These are phyloP conservation scores for Colletotrichum sp. DNA, from an alignment of 2,329 filamentous ascomycete species.

Conservation along the genomic window DNA sequence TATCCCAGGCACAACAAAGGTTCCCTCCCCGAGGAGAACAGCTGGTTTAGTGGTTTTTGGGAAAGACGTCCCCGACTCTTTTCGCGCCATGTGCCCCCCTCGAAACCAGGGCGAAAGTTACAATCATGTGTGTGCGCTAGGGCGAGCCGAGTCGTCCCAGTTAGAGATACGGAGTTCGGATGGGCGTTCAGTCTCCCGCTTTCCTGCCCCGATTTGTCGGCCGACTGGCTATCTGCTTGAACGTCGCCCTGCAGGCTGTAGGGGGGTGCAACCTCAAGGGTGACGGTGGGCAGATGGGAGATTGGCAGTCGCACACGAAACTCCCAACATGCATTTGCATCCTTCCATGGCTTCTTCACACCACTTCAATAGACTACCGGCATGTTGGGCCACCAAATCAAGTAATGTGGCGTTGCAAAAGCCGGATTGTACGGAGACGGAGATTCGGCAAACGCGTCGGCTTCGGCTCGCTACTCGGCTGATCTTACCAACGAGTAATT, in stretches of 20 bases:
- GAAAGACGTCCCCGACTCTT: not conserved
- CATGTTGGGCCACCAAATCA: not conserved
- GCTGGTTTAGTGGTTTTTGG: not conserved
- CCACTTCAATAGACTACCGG: not conserved
- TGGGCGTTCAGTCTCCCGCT: not conserved
- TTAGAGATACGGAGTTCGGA: not conserved
- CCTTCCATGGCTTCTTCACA: not conserved
- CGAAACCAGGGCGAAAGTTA: not conserved
- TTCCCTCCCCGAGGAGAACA: not conserved
- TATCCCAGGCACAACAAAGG: not conserved
- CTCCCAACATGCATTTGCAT: not conserved
- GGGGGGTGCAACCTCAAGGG: not conserved
- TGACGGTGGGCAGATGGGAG: not conserved
- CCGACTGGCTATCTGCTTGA: not conserved
- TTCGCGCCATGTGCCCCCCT: slow-evolving; percentile 1
- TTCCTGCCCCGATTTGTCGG: not conserved
- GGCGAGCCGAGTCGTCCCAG: not conserved
- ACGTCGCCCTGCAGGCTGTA: not conserved
- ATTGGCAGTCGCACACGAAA: not conserved
- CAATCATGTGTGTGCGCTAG: not conserved
- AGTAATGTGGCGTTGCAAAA: not conserved
- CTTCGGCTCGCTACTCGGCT: not conserved
- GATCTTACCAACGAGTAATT: not conserved
- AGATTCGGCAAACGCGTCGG: not conserved
- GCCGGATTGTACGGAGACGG: not conserved